Conservation (phyloP, 805 yeast species). For the Metschnikowia proteae region DNA sequence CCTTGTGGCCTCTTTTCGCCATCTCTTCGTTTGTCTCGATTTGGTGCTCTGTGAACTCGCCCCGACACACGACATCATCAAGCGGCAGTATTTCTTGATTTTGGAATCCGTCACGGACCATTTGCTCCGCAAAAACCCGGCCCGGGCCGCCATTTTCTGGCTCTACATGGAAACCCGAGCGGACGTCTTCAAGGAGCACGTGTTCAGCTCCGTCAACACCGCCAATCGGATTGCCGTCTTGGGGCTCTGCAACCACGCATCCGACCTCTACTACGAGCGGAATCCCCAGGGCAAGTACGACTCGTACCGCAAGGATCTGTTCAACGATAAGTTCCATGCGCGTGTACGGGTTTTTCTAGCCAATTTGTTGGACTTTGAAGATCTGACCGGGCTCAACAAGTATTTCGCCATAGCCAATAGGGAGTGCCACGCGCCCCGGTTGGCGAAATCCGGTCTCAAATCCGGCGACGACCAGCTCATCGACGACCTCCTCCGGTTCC, state of each 20-base stretch:
- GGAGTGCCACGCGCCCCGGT: slow-evolving; percentile 21
- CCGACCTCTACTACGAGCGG: slow-evolving; percentile 28
- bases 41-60: neutral
- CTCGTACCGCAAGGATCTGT: slow-evolving; percentile 35
- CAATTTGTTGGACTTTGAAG: slow-evolving; percentile 35
- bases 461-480: slow-evolving; percentile 26
- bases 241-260: slow-evolving; percentile 37
- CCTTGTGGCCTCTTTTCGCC: neutral
- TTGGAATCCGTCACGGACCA: neutral
- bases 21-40: slow-evolving; percentile 1
- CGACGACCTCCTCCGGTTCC: slow-evolving; percentile 30
- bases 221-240: slow-evolving; percentile 37
- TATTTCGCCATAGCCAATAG: slow-evolving; percentile 32
- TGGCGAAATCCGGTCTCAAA: slow-evolving; percentile 15
- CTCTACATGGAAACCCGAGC: slow-evolving; percentile 33
- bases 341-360: slow-evolving; percentile 35
- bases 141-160: slow-evolving; percentile 30
- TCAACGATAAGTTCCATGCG: slow-evolving; percentile 36
- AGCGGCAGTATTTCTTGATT: slow-evolving; percentile 1
- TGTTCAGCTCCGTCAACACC: slow-evolving; percentile 27
- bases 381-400: slow-evolving; percentile 43
- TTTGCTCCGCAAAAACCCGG: neutral
- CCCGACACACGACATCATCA: neutral
- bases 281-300: slow-evolving; percentile 22
- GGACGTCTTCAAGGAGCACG: slow-evolving; percentile 17